Evolutionary conservation across 192 early-diverging fungal genomes (phyloP), one percentile per base, ranked within the genome.

Genomic region (Geosiphon pyriformis): DNA sequence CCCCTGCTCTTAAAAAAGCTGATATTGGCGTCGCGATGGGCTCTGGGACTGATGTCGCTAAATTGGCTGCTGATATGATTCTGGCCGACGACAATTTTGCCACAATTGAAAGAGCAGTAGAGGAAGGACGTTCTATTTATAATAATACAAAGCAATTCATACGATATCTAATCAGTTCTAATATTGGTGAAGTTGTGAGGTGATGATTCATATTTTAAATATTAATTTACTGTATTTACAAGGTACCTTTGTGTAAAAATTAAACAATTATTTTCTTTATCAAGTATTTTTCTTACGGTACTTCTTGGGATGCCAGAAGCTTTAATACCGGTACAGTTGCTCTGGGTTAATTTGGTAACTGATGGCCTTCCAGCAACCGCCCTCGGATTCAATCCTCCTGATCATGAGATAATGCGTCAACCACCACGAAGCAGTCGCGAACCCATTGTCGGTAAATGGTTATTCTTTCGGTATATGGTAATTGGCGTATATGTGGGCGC

Each of bases 21-120:
- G 94, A 99, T 75, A 98, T 99, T 81, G 98, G 98, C 74, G 83
- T 99, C 61, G 95, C 98, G 7, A 99, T 99, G 96, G 98, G 98
- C 26, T 82, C 84, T 15, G 98, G 98, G 70, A 96, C 98, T 0
- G 98, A 98, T 74, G 96, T 99, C 51, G 95, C 98, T 54, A 98
- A 98, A 81, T 79, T 95, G 27, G 97, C 97, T 6, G 89, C 91
- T 47, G 97, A 98, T 75, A 98, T 99, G 95, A 91, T 98, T 25
- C 81, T 99, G 30, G 91, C 94, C 4, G 94, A 99, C 78, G 93
- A 98, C 79, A 98, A 99, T 88, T 99, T 99, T 86, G 87, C 94
- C 27, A 98, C 95, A 32, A 98, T 99, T 54, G 94, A 94, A 68
- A 86, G 85, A 67, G 97, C 97, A 12, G 96, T 99, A 10, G 92